Evolutionary conservation across 371 early-diverging fungal species (phyloP).

Genomic region (Nematocida major): DNA sequence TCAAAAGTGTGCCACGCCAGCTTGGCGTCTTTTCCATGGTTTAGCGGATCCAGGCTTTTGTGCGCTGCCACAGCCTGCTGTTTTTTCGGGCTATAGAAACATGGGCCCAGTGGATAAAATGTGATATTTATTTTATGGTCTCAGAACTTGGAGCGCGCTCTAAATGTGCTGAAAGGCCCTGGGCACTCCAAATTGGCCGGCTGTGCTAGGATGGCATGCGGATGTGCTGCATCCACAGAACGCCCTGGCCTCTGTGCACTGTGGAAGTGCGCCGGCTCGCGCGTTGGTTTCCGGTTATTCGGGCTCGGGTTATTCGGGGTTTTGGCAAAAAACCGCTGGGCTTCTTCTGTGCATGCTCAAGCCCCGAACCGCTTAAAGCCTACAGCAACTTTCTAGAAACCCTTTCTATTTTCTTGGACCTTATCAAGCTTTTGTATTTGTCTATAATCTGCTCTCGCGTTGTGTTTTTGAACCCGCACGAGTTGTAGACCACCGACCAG

Average conservation of each 20-base stretch:
- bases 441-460: conserved; percentile 32
- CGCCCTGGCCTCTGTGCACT: too few relatives aligned
- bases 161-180: too few relatives aligned
- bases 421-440: conserved; percentile 19
- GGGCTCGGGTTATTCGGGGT: not conserved
- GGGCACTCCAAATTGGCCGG: too few relatives aligned
- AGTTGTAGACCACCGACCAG: not conserved
- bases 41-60: not conserved
- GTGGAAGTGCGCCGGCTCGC: too few relatives aligned
- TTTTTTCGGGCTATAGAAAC: not conserved
- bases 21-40: not conserved
- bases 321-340: not conserved
- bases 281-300: not conserved
- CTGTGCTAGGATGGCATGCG: too few relatives aligned
- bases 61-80: not conserved
- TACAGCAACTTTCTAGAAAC: not conserved
- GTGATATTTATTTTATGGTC: too few relatives aligned
- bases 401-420: conserved; percentile 5
- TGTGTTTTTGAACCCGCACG: not conserved
- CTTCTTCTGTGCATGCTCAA: too few relatives aligned
- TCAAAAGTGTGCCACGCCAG: too few relatives aligned
- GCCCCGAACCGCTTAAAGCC: not conserved
- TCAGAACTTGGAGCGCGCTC: too few relatives aligned
- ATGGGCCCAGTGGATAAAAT: not conserved
- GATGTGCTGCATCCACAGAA: too few relatives aligned